Percentiles rank a stretch among this genome's conserved stretches.
Conservation (phyloP, 306 rosid species). For the Alnus glutinosa region DNA sequence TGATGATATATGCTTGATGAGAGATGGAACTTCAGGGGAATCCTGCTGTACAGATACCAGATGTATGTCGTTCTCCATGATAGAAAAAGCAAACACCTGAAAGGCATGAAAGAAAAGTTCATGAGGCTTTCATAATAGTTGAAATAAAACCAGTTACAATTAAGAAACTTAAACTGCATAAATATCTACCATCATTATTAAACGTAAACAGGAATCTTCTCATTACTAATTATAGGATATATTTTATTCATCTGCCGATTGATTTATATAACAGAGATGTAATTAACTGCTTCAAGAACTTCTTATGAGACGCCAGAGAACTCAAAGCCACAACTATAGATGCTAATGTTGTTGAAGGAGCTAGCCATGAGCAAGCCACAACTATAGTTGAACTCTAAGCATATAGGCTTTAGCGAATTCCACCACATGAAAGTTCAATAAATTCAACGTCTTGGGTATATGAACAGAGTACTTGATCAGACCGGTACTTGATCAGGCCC, state of each 20-base stretch:
- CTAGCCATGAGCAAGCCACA: neutral
- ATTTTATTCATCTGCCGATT: neutral
- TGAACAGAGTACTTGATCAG: no score
- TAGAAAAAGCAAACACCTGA: conserved; percentile 21
- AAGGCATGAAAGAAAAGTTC: neutral
- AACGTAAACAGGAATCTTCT: neutral
- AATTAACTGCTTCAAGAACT: neutral
- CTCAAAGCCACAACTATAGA: no score
- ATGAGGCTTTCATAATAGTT: neutral
- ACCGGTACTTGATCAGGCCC: no score
- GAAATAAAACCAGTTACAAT: neutral
- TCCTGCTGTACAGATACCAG: conserved; percentile 25
- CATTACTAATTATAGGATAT: neutral
- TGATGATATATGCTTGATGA: conserved; percentile 52
- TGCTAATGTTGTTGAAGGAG: no score
- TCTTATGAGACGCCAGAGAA: no score
- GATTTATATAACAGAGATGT: neutral
- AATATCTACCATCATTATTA: neutral
- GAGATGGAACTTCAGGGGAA: conserved; percentile 53
- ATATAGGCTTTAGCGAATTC: no score
- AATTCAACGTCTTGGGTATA: no score
- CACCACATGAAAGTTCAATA: no score
- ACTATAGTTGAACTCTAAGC: no score
- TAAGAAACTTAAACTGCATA: neutral
- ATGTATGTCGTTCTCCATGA: conserved; percentile 38